These are phyloP conservation scores for Sporothrix schenckii DNA, from an alignment of 2,329 filamentous ascomycete species.

Conservation along the genomic window DNA sequence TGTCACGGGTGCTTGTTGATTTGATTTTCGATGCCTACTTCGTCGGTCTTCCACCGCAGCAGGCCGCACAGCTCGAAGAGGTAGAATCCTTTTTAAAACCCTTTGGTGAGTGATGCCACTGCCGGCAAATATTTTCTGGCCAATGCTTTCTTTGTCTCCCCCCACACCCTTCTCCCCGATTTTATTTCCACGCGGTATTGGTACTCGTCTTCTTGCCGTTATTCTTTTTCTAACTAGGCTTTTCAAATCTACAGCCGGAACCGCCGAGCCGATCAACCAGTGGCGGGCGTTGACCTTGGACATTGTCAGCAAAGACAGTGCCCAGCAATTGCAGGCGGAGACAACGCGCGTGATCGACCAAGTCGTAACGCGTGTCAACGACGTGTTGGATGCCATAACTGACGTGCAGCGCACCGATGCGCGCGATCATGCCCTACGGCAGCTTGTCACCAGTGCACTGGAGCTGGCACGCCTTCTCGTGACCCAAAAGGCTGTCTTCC, in stretches of 20 bases:
- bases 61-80: conserved; percentile 54
- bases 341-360: conserved; percentile 50
- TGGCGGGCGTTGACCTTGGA: conserved; percentile 68
- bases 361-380: conserved; percentile 53
- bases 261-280: conserved; percentile 55
- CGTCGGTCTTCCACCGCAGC: conserved; percentile 61
- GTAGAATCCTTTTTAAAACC: conserved; percentile 52
- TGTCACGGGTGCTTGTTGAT: conserved; percentile 63
- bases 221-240: conserved; percentile 23
- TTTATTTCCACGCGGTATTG: too few relatives aligned
- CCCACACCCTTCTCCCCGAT: neutral
- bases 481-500: conserved; percentile 62
- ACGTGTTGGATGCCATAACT: conserved; percentile 48
- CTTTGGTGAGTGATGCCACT: conserved; percentile 44
- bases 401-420: conserved; percentile 34
- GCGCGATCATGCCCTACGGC: conserved; percentile 58
- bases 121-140: neutral
- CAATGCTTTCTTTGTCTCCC: neutral
- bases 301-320: conserved; percentile 58
- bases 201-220: neutral
- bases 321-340: conserved; percentile 50
- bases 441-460: conserved; percentile 56
- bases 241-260: conserved; percentile 32
- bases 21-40: conserved; percentile 65
- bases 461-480: conserved; percentile 60